A percentile compares a stretch with the other conserved stretches of the same genome.
Conservation (phyloP, 805 yeast genomes). For the Metschnikowia reukaufii region DNA sequence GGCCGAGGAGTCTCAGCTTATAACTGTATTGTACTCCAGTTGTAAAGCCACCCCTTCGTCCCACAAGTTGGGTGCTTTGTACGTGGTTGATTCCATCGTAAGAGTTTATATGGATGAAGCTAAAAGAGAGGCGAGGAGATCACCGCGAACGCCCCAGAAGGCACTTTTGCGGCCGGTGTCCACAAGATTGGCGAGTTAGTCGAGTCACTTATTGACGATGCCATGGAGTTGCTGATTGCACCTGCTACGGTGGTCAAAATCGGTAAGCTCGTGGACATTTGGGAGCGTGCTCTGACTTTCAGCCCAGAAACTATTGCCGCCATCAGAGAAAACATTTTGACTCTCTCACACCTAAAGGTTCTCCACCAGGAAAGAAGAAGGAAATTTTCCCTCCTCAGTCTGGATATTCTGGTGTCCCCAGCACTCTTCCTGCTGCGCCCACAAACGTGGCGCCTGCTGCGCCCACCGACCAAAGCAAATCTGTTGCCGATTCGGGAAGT, state of each 20-base stretch:
- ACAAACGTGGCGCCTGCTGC: not conserved
- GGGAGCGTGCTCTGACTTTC: constrained; percentile 87
- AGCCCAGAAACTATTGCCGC: constrained; percentile 51
- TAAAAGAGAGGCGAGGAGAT: constrained; percentile 52
- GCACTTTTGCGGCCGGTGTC: constrained; percentile 74
- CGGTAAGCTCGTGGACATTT: constrained; percentile 82
- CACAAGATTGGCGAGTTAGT: constrained; percentile 63
- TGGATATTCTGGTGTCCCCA: constrained; percentile 8
- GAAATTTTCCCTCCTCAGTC: constrained; percentile 3
- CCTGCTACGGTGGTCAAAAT: constrained; percentile 68
- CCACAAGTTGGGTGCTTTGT: constrained; percentile 87
- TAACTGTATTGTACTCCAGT: constrained; percentile 59
- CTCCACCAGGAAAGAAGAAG: constrained; percentile 43
- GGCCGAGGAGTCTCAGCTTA: constrained; percentile 52
- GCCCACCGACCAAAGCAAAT: constrained; percentile 5
- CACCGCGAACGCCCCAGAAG: constrained; percentile 54
- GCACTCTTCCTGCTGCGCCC: constrained; percentile 17
- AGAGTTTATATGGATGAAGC: constrained; percentile 82
- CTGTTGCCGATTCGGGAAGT: constrained; percentile 53
- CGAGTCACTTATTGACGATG: constrained; percentile 61
- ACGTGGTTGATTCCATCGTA: constrained; percentile 89
- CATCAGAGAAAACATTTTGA: constrained; percentile 59
- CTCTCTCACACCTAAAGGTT: constrained; percentile 69
- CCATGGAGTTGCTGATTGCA: constrained; percentile 51
- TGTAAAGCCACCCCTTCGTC: constrained; percentile 72